Conservation (phyloP, 164 flowering plant genomes). For the Santalum album region DNA sequence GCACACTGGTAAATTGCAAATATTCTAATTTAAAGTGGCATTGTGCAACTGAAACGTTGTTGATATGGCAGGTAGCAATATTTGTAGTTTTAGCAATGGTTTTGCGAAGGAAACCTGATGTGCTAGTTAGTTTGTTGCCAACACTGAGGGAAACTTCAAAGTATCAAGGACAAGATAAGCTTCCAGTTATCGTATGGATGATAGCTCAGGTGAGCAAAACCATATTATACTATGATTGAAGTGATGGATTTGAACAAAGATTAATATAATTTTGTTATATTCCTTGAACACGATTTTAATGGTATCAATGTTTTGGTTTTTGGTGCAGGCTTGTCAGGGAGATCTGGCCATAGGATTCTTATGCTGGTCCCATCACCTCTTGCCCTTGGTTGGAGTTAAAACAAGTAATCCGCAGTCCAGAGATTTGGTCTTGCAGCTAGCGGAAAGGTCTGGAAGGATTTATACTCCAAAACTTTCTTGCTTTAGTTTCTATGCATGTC, state of each 20-base stretch:
- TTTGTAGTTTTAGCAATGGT: slow-evolving; percentile 81
- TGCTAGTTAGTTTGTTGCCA: slow-evolving; percentile 38
- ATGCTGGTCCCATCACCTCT: background rate
- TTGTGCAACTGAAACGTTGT: background rate
- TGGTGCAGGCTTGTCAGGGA: background rate
- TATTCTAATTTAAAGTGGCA: too few relatives aligned
- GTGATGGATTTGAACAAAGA: background rate
- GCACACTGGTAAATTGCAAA: background rate
- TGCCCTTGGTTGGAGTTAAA: background rate
- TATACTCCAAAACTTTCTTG: background rate
- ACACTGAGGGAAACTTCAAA: slow-evolving; percentile 50
- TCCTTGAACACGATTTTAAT: too few relatives aligned
- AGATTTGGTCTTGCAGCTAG: background rate
- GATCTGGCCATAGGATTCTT: background rate
- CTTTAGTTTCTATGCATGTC: background rate
- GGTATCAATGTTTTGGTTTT: too few relatives aligned
- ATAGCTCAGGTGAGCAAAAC: slow-evolving; percentile 51
- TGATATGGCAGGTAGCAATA: slow-evolving; percentile 64
- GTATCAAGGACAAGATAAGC: slow-evolving; percentile 86
- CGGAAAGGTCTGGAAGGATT: background rate
- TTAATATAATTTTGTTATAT: background rate
- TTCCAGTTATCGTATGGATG: slow-evolving; percentile 69
- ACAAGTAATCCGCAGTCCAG: background rate
- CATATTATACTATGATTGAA: too few relatives aligned
- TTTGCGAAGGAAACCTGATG: slow-evolving; percentile 75